Evolutionary conservation across 257 asterid genomes (phyloP).

Genomic region (Nicotiana attenuata): DNA sequence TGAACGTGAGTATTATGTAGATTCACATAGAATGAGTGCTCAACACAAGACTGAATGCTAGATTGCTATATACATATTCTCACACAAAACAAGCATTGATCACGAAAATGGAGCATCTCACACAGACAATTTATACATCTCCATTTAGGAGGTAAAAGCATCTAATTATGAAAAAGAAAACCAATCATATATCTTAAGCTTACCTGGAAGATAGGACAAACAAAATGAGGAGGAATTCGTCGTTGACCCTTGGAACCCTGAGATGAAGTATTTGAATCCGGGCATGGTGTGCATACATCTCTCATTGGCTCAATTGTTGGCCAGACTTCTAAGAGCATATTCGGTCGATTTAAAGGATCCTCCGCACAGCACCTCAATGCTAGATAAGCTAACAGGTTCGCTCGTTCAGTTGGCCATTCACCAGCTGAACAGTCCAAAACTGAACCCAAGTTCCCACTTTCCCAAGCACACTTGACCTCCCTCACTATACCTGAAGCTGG

Average conservation of each 20-base stretch:
- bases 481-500: constrained; percentile 46
- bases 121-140: not conserved
- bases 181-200: not conserved
- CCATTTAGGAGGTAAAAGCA: not conserved
- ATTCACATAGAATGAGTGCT: not conserved
- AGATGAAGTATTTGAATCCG: constrained; percentile 26
- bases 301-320: constrained; percentile 53
- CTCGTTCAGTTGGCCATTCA: constrained; percentile 70
- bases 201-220: constrained; percentile 93
- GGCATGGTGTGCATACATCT: constrained; percentile 29
- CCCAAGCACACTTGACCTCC: constrained; percentile 66
- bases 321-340: constrained; percentile 55
- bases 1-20: not conserved
- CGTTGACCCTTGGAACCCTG: constrained; percentile 37
- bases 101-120: not conserved
- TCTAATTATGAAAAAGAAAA: not conserved
- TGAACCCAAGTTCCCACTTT: constrained; percentile 45
- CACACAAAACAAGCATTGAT: not conserved
- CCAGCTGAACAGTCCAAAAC: constrained; percentile 74
- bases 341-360: constrained; percentile 45
- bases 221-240: constrained; percentile 67
- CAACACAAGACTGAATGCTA: not conserved
- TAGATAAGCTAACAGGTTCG: constrained; percentile 44
- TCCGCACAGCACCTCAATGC: constrained; percentile 70
- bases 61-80: not conserved